Percentiles rank a stretch among this genome's conserved stretches.
Evolutionary conservation across 208 protist species (phyloP).

Genomic region (Novymonas esmeraldas): DNA sequence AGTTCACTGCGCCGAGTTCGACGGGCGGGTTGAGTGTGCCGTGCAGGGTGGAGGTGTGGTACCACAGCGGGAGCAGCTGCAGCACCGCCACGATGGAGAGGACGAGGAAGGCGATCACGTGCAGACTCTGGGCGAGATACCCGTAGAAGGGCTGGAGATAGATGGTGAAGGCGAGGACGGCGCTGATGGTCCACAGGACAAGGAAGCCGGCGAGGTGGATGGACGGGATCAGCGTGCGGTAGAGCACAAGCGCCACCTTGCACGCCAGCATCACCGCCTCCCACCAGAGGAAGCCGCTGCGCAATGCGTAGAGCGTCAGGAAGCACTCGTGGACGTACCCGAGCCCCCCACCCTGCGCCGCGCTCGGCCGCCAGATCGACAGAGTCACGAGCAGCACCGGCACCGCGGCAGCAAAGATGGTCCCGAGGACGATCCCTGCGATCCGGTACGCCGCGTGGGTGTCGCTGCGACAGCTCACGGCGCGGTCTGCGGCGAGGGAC

Average conservation of each 20-base stretch:
- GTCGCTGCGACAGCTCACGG: constrained; percentile 20
- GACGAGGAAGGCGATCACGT: constrained; percentile 12
- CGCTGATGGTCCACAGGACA: constrained; percentile 16
- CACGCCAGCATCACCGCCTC: constrained; percentile 15
- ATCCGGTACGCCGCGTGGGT: constrained; percentile 25
- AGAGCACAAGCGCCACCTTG: constrained; percentile 22
- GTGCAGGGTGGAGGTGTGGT: constrained; percentile 10
- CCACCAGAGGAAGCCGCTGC: constrained; percentile 30
- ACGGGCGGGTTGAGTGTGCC: not conserved
- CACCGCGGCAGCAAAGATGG: constrained; percentile 17
- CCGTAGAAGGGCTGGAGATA: constrained; percentile 21
- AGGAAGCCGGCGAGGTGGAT: constrained; percentile 25
- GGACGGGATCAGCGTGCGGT: constrained; percentile 15
- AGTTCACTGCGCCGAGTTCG: not conserved
- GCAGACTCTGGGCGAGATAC: constrained; percentile 19
- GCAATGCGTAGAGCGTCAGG: constrained; percentile 16
- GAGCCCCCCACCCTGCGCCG: not conserved
- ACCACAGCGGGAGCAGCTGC: constrained; percentile 37
- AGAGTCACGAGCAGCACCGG: constrained; percentile 27
- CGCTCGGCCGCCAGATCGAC: not conserved
- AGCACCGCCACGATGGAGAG: constrained; percentile 21
- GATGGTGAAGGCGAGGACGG: constrained; percentile 13
- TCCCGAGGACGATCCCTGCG: constrained; percentile 30
- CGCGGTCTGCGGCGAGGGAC: constrained; percentile 19
- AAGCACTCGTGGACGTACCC: constrained; percentile 15